Percentiles rank a stretch among this genome's conserved stretches.
Conservation (phyloP, 1,139 yeast genomes). For the Zhuliangozyma parablackwelliae region DNA sequence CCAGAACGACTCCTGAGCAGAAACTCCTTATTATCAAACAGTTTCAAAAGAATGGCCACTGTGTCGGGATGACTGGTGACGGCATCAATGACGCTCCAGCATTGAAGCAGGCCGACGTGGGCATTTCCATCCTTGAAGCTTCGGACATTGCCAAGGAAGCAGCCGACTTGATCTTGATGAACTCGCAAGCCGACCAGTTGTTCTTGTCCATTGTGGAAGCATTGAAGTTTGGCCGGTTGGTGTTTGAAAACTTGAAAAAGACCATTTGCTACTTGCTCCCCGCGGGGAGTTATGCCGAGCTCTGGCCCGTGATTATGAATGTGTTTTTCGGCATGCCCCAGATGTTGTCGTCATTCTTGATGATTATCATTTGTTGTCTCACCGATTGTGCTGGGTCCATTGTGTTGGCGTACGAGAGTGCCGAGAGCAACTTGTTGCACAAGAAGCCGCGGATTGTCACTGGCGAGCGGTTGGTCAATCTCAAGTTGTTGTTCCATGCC, state of each 20-base stretch:
- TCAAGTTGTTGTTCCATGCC: conserved; percentile 38
- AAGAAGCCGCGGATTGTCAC: conserved; percentile 18
- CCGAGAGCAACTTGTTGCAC: too few species aligned
- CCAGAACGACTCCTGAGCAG: conserved; percentile 54
- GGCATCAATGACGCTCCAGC: conserved; percentile 55
- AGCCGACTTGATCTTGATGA: conserved; percentile 44
- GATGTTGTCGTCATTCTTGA: too few species aligned
- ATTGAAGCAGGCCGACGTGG: conserved; percentile 48
- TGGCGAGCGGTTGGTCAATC: conserved; percentile 41
- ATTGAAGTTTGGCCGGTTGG: conserved; percentile 44
- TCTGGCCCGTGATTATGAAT: conserved; percentile 50
- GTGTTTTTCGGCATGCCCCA: conserved; percentile 13
- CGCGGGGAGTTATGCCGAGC: conserved; percentile 51
- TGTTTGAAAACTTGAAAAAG: conserved; percentile 49
- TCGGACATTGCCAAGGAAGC: conserved; percentile 60
- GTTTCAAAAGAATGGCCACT: conserved; percentile 39
- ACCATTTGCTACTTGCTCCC: conserved; percentile 49
- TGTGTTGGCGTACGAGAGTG: too few species aligned
- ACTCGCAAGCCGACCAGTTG: conserved; percentile 15
- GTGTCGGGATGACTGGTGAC: conserved; percentile 52
- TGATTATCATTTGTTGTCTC: too few species aligned
- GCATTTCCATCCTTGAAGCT: conserved; percentile 48
- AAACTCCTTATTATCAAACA: conserved; percentile 46
- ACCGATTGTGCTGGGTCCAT: too few species aligned
- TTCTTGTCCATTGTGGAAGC: conserved; percentile 48